Percentiles rank a stretch among this genome's conserved stretches.
These are phyloP conservation scores for Roridomyces roridus DNA, from an alignment of 768 basidiomycete genomes.

Conservation along the genomic window DNA sequence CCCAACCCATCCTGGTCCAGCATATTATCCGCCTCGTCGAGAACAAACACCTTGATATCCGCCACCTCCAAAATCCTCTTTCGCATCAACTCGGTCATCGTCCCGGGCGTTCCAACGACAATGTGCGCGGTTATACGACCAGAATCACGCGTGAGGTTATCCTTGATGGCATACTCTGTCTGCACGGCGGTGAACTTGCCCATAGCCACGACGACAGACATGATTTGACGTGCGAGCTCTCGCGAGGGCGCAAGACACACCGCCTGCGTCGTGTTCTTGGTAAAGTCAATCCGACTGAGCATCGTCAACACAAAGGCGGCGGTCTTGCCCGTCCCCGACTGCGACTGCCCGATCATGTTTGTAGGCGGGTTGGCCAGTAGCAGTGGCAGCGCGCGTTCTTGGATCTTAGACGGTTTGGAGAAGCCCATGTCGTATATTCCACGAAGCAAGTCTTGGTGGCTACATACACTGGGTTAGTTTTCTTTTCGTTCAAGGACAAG, in stretches of 20 bases:
- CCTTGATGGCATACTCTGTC: slow-evolving; percentile 95
- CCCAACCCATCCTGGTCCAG: slow-evolving; percentile 92
- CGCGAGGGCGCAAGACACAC: slow-evolving; percentile 97
- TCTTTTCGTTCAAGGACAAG: no score
- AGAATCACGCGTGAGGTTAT: slow-evolving; percentile 71
- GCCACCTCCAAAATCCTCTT: slow-evolving; percentile 77
- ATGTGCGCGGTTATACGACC: slow-evolving; percentile 84
- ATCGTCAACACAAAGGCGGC: slow-evolving; percentile 98
- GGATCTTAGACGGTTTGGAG: slow-evolving; percentile 98
- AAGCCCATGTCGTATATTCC: slow-evolving; percentile 96
- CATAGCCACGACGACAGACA: slow-evolving; percentile 93
- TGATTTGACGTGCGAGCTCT: slow-evolving; percentile 96
- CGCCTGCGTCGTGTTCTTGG: slow-evolving; percentile 87
- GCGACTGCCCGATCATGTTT: slow-evolving; percentile 99
- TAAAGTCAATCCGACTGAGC: slow-evolving; percentile 92
- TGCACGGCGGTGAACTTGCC: slow-evolving; percentile 94
- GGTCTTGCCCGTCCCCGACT: slow-evolving; percentile 99
- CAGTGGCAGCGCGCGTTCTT: slow-evolving; percentile 94
- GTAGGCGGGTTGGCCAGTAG: slow-evolving; percentile 92
- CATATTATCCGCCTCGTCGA: slow-evolving; percentile 99
- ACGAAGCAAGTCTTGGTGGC: slow-evolving; percentile 83
- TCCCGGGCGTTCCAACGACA: slow-evolving; percentile 96
- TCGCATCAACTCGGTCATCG: slow-evolving; percentile 86
- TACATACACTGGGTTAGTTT: no score
- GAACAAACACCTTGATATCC: slow-evolving; percentile 88